Evolutionary conservation across 2,329 filamentous ascomycete species (phyloP), one percentile per base, ranked within the genome.

Genomic region (Pyrenophora teres): DNA sequence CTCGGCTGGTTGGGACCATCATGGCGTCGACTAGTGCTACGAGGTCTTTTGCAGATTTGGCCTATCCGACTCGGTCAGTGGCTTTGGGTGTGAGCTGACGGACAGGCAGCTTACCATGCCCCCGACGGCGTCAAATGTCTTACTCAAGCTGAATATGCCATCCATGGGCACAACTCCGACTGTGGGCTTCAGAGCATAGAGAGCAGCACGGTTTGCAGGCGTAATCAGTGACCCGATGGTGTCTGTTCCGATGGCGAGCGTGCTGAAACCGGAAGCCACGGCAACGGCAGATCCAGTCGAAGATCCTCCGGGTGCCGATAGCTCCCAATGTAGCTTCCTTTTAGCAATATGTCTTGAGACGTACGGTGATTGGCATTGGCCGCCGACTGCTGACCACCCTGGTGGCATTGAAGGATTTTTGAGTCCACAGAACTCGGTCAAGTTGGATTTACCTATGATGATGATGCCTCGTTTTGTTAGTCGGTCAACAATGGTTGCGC

Each of bases 381-480:
- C 73, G 13, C 71, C 74, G 0, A 73, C 65, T 5, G 74, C 68
- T 32, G 73, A 76, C 73, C 73, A 78, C 3, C 75, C 76, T 1
- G 70, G 65, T 4, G 69, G 68, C 55, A 74, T 74, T 4, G 68
- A 66, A 45, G 67, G 60, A 39, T 71, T 67, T 63, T 76, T 71
- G 31, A 70, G 57, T 2, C 66, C 70, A 41, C 67, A 71, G 52
- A 73, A 72, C 52, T 75, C 68, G 12, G 74, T 76, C 18, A 79
- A 55, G 48, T 77, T 78, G 2, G 71, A 63, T 56, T 77, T 78
- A 0, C 72, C 76, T 8, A 78, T 56, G 10, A 79, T 66, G 30
- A 78, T 74, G 38, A 76, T 62, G n/a, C 76, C 76, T 31, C 68
- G 62, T 9, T 69, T 65, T 25, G 71, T 56, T 4, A 78, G 52